These are phyloP conservation scores for Colletotrichum tofieldiae DNA, from an alignment of 2,329 filamentous ascomycete genomes.

Conservation along the genomic window DNA sequence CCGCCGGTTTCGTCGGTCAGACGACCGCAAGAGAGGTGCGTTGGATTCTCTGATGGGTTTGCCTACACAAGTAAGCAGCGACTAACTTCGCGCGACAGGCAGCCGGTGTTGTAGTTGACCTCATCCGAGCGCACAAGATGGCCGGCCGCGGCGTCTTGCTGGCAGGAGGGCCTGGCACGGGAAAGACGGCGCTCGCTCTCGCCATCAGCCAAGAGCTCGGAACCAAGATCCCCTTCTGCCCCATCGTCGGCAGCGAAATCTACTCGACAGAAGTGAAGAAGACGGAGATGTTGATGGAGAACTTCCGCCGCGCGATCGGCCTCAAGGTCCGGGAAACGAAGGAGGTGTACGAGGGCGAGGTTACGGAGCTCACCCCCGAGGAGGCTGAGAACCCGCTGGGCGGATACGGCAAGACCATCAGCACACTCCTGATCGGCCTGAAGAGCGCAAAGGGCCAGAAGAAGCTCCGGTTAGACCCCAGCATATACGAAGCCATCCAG, in stretches of 20 bases:
- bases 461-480: constrained; percentile 96
- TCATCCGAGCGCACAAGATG: constrained; percentile 98
- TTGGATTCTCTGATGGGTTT: constrained; percentile 1
- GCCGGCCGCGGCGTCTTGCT: constrained; percentile 93
- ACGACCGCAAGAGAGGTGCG: constrained; percentile 87
- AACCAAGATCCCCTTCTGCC: constrained; percentile 98
- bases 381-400: constrained; percentile 98
- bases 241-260: constrained; percentile 97
- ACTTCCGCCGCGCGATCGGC: constrained; percentile 96
- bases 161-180: constrained; percentile 94
- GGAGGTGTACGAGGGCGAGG: constrained; percentile 99
- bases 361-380: constrained; percentile 96
- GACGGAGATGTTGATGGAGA: constrained; percentile 99
- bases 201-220: constrained; percentile 97
- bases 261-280: constrained; percentile 99
- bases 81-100: constrained; percentile 68
- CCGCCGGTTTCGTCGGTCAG: constrained; percentile 92
- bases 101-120: constrained; percentile 94
- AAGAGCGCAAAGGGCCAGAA: constrained; percentile 98
- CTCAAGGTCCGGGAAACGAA: constrained; percentile 98
- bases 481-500: constrained; percentile 99
- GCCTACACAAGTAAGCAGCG: neutral
- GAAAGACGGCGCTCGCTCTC: constrained; percentile 95
- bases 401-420: constrained; percentile 97
- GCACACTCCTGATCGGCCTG: constrained; percentile 92